Percentiles rank a stretch among this genome's conserved stretches.
Conservation (phyloP, 1,284 basidiomycete genomes). For the Exobasidium rhododendri region DNA sequence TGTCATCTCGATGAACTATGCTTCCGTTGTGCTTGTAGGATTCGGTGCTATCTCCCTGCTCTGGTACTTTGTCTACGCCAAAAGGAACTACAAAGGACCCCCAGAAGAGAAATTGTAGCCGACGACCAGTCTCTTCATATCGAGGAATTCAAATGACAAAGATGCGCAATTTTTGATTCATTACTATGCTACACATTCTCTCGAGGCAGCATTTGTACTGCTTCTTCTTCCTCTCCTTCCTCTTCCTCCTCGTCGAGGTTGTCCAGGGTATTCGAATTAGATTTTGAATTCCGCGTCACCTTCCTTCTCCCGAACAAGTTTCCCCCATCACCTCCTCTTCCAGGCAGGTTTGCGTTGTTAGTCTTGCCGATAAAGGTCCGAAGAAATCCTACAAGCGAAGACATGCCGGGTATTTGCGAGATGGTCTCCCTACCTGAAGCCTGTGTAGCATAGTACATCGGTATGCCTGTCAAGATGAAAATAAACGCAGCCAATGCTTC, state of each 20-base stretch:
- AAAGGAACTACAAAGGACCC: slow-evolving; percentile 14
- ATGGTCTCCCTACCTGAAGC: slow-evolving; percentile 9
- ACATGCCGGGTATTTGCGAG: slow-evolving; percentile 7
- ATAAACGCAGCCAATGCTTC: slow-evolving; percentile 62
- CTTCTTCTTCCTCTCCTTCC: slow-evolving; percentile 29
- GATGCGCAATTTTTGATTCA: background rate
- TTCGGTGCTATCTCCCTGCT: slow-evolving; percentile 11
- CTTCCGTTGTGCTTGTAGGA: slow-evolving; percentile 19
- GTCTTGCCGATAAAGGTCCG: background rate
- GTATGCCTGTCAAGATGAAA: slow-evolving; percentile 43
- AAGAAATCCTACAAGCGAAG: background rate
- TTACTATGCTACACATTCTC: no score
- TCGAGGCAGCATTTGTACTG: slow-evolving; percentile 38
- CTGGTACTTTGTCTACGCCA: slow-evolving; percentile 16
- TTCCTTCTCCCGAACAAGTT: slow-evolving; percentile 8
- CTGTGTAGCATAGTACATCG: slow-evolving; percentile 47
- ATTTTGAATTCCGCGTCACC: background rate
- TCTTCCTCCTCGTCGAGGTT: slow-evolving; percentile 14
- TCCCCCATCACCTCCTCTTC: slow-evolving; percentile 11
- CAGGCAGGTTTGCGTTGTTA: background rate
- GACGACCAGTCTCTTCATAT: background rate
- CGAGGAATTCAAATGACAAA: background rate
- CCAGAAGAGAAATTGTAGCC: slow-evolving; percentile 9
- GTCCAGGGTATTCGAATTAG: background rate
- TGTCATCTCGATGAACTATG: slow-evolving; percentile 17